Base-by-base conservation (phyloP, 352 stramenopile genomes). In the Globisporangium paroecandrum region DNA sequence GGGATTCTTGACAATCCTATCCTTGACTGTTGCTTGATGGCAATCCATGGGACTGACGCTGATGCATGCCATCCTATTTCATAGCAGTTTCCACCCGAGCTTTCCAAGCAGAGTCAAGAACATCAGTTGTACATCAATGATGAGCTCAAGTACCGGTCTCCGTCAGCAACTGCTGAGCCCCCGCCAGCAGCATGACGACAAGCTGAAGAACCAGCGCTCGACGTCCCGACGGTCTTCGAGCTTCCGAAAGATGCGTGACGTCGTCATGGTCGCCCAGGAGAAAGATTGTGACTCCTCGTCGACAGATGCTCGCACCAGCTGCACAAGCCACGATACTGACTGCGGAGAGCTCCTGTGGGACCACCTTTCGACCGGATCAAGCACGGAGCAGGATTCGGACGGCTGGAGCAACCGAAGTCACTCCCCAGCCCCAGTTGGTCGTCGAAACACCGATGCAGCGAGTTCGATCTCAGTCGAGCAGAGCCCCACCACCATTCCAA, bases 261-360 rank as follows among this genome's bases (percentile, higher is more conserved):
- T 15, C 24, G 18, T 63, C 20, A 20, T 43, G 36, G 38, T 53
- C 25, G 27, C 51, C 13, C 64, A 75, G 6, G 70, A 78, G 43
- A 75, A 43, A 24, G 58, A 66, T 36, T 67, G 58, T 18, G 76
- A 78, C 62, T 63, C 77, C 27, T 61, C 55, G 9, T 78, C 68
- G 6, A 81, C 69, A 0, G 74, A 66, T 38, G 69, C 76, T 4
- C 75, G 69, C 27, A 85, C 76, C 13, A 85, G 79, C 53, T 85
- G 74, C 70, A 75, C 74, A 13, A 88, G 77, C 34, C 69, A 75
- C 59, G 76, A 82, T 32, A 61, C 49, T 4, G 70, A 75, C 47
- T 55, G 43, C 29, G 69, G 43, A 9, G 62, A 68, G 53, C 38
- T 68, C 10, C 22, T 73, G 56, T 88, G 77, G 77, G 79, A 86